Evolutionary conservation across 306 rosid genomes (phyloP).

Genomic region (Gastrolobium villosum): DNA sequence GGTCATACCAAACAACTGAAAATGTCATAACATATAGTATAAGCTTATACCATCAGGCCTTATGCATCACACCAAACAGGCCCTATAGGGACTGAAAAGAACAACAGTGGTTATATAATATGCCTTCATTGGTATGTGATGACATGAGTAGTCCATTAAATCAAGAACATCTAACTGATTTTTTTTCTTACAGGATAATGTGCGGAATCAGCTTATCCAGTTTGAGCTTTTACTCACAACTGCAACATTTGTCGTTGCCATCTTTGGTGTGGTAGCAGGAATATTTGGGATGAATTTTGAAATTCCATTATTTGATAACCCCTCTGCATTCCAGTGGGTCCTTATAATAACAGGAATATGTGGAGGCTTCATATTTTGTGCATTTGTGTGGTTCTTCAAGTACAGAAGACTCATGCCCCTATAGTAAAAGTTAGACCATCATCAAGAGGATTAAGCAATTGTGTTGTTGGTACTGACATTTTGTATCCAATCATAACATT

Average conservation of each 20-base stretch:
- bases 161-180: not conserved
- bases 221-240: slow-evolving; percentile 96
- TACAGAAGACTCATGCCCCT: slow-evolving; percentile 97
- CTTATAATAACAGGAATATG: slow-evolving; percentile 77
- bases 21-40: too few species aligned
- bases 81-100: too few species aligned
- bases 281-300: slow-evolving; percentile 93
- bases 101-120: too few species aligned
- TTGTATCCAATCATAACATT: slow-evolving; percentile 25
- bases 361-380: slow-evolving; percentile 78
- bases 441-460: slow-evolving; percentile 32
- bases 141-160: too few species aligned
- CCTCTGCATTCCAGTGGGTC: slow-evolving; percentile 90
- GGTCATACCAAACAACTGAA: too few species aligned
- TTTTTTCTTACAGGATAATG: slow-evolving; percentile 82
- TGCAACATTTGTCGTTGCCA: slow-evolving; percentile 96
- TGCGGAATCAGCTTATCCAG: slow-evolving; percentile 96
- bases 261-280: slow-evolving; percentile 98
- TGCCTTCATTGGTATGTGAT: too few species aligned
- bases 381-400: slow-evolving; percentile 97
- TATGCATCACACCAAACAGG: too few species aligned
- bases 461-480: slow-evolving; percentile 16
- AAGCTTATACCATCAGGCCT: too few species aligned
- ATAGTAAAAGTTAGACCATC: slow-evolving; percentile 53
- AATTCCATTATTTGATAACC: slow-evolving; percentile 68